Percentiles rank a stretch among this genome's conserved stretches.
These are phyloP conservation scores for Fraxinus velutina DNA, from an alignment of 305 asterid species.

Conservation along the genomic window DNA sequence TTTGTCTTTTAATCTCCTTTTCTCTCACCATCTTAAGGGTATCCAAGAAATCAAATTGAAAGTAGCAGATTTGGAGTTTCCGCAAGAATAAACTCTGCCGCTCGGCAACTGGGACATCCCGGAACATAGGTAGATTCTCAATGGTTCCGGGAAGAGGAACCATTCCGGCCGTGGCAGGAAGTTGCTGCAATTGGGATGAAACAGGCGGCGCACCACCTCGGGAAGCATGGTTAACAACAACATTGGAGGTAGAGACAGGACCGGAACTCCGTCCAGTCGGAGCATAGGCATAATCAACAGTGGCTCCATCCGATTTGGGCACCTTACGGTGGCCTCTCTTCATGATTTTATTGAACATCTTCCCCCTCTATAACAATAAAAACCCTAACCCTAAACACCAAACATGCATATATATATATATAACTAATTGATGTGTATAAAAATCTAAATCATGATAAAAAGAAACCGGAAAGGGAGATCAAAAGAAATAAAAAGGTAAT, in stretches of 20 bases:
- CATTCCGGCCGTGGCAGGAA: slow-evolving; percentile 24
- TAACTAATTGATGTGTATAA: background rate
- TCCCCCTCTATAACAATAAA: slow-evolving; percentile 31
- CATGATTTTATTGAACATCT: slow-evolving; percentile 73
- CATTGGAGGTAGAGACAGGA: slow-evolving; percentile 45
- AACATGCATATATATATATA: slow-evolving; percentile 8
- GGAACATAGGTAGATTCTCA: slow-evolving; percentile 61
- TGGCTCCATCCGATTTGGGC: slow-evolving; percentile 52
- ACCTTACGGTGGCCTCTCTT: slow-evolving; percentile 71
- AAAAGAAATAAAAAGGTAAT: slow-evolving; percentile 12
- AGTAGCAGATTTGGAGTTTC: slow-evolving; percentile 67
- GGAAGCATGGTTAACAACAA: slow-evolving; percentile 64
- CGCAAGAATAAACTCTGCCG: slow-evolving; percentile 57
- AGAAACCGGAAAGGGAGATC: slow-evolving; percentile 6
- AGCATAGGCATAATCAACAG: slow-evolving; percentile 36
- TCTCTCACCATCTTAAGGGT: slow-evolving; percentile 52
- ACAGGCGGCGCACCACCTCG: slow-evolving; percentile 35
- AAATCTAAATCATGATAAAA: background rate
- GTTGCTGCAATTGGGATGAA: slow-evolving; percentile 20
- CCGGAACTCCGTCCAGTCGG: slow-evolving; percentile 40
- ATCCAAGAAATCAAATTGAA: slow-evolving; percentile 55
- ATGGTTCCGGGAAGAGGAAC: slow-evolving; percentile 40
- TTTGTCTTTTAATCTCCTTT: slow-evolving; percentile 70
- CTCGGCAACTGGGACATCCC: slow-evolving; percentile 60
- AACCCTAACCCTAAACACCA: slow-evolving; percentile 42